These are phyloP conservation scores for Aureobasidium sp. DNA, from an alignment of 2,329 filamentous ascomycete species.

Conservation along the genomic window DNA sequence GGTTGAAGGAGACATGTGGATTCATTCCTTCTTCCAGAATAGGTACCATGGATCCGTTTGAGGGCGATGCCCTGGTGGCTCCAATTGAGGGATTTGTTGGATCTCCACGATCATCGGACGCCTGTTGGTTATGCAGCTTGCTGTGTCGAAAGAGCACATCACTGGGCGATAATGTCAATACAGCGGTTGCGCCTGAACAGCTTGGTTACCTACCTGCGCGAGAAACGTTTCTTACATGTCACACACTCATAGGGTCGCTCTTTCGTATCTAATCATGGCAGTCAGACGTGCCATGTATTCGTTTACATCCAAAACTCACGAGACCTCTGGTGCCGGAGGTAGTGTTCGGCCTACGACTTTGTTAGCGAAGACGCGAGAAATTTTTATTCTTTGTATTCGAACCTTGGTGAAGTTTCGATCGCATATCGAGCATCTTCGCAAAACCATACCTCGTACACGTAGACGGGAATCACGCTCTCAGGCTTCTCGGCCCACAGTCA, in stretches of 20 bases:
- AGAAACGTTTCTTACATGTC: conserved; percentile 46
- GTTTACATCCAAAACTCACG: conserved; percentile 32
- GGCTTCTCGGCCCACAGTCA: background rate
- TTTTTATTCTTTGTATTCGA: background rate
- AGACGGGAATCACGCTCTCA: background rate
- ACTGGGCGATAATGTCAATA: conserved; percentile 24
- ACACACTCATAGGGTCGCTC: conserved; percentile 47
- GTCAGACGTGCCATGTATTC: conserved; percentile 11
- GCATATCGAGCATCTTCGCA: conserved; percentile 26
- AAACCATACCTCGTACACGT: conserved; percentile 11
- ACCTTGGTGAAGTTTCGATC: conserved; percentile 46
- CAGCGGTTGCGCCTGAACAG: background rate
- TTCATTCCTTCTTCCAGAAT: background rate
- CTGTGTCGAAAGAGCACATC: conserved; percentile 44
- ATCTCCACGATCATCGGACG: conserved; percentile 19
- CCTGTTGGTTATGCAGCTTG: conserved; percentile 38
- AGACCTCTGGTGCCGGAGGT: conserved; percentile 47
- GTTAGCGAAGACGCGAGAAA: background rate
- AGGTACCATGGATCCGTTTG: background rate
- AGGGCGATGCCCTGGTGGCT: background rate
- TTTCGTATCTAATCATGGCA: conserved; percentile 37
- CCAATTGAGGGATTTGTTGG: background rate
- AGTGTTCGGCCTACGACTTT: conserved; percentile 35
- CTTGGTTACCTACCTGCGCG: conserved; percentile 36
- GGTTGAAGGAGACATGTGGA: background rate